phyloP scores from a whole-genome alignment of 2,329 filamentous ascomycete genomes.

The Aspergillus sp. region DNA sequence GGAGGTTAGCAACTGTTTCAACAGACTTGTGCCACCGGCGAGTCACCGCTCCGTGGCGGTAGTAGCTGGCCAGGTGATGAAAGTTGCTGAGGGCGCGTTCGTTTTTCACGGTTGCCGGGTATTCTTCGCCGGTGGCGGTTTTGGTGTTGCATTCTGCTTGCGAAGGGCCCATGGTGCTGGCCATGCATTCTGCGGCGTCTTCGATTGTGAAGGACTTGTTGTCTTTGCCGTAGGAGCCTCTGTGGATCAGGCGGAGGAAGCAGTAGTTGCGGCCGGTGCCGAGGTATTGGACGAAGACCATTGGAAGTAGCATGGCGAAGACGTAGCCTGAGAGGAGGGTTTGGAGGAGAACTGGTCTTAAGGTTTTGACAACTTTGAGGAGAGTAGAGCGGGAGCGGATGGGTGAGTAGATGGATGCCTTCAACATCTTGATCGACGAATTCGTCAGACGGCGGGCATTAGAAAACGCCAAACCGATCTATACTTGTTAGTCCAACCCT shows the following conservation, averaged over 20 bases:
- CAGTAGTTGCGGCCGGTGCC: conserved; percentile 46
- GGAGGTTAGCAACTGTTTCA: conserved; percentile 43
- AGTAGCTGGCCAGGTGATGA: conserved; percentile 47
- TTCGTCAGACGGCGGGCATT: conserved; percentile 37
- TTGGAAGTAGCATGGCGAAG: conserved; percentile 48
- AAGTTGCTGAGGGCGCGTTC: conserved; percentile 41
- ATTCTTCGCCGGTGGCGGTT: conserved; percentile 26
- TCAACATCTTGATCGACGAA: conserved; percentile 45
- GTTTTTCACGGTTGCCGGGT: conserved; percentile 35
- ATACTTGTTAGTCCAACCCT: conserved; percentile 1
- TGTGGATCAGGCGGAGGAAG: conserved; percentile 41
- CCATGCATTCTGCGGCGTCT: conserved; percentile 43
- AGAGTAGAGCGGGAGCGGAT: conserved; percentile 39
- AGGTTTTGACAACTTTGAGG: conserved; percentile 35
- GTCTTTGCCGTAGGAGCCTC: conserved; percentile 26
- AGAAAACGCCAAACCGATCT: conserved; percentile 38
- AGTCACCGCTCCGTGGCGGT: conserved; percentile 44
- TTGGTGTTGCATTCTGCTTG: conserved; percentile 35
- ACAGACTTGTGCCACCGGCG: conserved; percentile 47
- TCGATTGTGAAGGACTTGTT: conserved; percentile 20
- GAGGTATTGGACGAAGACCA: conserved; percentile 37
- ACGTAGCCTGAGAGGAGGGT: conserved; percentile 48
- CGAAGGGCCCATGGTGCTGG: conserved; percentile 47
- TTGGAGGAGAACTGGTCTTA: conserved; percentile 46
- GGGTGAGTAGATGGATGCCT: conserved; percentile 41